Evolutionary conservation across 768 basidiomycete genomes (phyloP).

Genomic region (Leucocoprinus leucothites): DNA sequence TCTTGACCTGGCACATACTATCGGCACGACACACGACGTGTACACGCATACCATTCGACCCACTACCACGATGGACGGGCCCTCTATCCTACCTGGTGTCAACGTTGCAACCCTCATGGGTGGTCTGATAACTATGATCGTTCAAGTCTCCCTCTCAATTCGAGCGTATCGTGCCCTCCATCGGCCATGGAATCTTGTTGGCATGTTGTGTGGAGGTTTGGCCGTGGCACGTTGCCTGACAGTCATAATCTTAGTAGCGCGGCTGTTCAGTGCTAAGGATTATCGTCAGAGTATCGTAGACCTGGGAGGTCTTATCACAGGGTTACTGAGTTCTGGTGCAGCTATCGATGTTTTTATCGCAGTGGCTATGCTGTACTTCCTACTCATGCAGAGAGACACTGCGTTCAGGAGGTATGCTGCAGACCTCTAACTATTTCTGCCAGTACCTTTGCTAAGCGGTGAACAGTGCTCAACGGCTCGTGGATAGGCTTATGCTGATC

Average conservation of each 20-base stretch:
- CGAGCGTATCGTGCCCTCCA: not conserved
- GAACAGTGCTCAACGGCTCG: too few relatives aligned
- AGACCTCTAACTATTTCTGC: too few relatives aligned
- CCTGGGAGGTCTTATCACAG: not conserved
- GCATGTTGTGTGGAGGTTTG: not conserved
- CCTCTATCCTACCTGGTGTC: constrained; percentile 20
- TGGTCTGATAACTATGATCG: constrained; percentile 25
- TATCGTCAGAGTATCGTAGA: not conserved
- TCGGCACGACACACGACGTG: constrained; percentile 24
- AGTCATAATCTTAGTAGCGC: not conserved
- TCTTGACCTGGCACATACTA: constrained; percentile 25
- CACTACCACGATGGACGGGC: constrained; percentile 20
- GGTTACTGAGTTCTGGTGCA: constrained; percentile 1
- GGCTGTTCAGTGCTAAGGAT: not conserved
- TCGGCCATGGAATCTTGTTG: not conserved
- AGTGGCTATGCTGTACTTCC: constrained; percentile 8
- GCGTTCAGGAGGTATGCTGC: too few relatives aligned
- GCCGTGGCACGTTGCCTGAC: not conserved
- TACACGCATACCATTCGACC: constrained; percentile 28
- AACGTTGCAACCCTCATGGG: constrained; percentile 23
- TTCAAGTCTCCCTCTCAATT: constrained; percentile 19
- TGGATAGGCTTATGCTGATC: too few relatives aligned
- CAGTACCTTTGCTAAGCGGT: too few relatives aligned
- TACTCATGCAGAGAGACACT: not conserved
- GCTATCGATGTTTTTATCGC: constrained; percentile 9